Evolutionary conservation across 331 rosid species (phyloP).

Genomic region (Telfairia occidentalis): DNA sequence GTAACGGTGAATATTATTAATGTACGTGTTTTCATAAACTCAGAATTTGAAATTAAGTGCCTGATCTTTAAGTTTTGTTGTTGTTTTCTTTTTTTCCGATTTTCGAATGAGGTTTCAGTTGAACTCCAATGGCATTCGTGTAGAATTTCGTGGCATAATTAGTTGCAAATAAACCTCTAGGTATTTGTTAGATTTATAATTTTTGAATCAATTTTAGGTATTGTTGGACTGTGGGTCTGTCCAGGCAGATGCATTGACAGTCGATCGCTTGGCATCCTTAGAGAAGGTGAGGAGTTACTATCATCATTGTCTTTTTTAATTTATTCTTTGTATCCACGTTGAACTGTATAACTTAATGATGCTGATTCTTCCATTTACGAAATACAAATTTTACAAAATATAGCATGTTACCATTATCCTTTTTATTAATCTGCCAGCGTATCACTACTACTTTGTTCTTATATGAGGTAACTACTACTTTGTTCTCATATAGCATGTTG

Average conservation of each 20-base stretch:
- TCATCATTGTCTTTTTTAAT: background rate
- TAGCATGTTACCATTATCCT: background rate
- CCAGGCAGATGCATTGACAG: slow-evolving; percentile 95
- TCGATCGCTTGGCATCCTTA: slow-evolving; percentile 94
- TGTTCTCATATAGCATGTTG: background rate
- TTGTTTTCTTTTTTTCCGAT: background rate
- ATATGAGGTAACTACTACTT: background rate
- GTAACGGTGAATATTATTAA: background rate
- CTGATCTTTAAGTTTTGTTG: background rate
- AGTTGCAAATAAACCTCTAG: background rate
- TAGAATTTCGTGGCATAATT: background rate
- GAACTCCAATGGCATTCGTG: background rate
- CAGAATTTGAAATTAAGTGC: background rate
- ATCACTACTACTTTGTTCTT: background rate
- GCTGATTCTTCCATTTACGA: background rate
- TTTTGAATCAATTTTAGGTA: slow-evolving; percentile 31
- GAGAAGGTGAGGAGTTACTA: slow-evolving; percentile 47
- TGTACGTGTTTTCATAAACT: background rate
- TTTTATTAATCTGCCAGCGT: background rate
- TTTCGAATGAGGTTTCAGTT: background rate
- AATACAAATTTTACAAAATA: background rate
- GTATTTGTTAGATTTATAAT: background rate
- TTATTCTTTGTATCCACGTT: background rate
- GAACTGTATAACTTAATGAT: background rate
- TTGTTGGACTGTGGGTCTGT: slow-evolving; percentile 94